Base-by-base conservation (phyloP, 2,329 filamentous ascomycete species). In the Simplicillium aogashimaense region DNA sequence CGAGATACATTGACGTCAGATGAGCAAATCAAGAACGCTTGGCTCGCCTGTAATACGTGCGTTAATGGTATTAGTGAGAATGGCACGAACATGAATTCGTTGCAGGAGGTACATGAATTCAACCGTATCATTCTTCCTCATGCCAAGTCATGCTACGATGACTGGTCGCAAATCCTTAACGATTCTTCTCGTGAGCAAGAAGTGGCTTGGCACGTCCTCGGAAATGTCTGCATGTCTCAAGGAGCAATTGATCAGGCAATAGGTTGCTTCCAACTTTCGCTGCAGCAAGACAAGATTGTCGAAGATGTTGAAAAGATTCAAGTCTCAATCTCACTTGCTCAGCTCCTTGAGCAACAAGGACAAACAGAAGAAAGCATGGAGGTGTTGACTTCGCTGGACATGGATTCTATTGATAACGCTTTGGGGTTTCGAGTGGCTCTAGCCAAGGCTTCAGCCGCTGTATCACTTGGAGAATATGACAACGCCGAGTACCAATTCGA, bases 131-230 rank as follows among this genome's bases (percentile, higher is more conserved):
- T 54, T 43, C 50, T 45, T n/a, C 51, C 51, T 7, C 52, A 54
- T 38, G 52, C 50, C 35, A 51, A 50, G 31, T 40, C 47, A 13
- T 54, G 52, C 36, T 54, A 48, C 33, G 49, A 52, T 17, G 51
- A 54, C 31, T 52, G 51, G 50, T 47, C 49, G 1, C 18, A 40
- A 5, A 38, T 50, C 11, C 28, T 54, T 3, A 38, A 48, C 20
- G 34, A 37, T 10, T 18, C 20, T 9, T 31, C 42, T 12, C n/a
- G n/a, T n/a, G n/a, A n/a, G n/a, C 52, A 53, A 40, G 58, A 60
- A 29, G 48, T 63, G n/a, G 59, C 60, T 15, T 56, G 59, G 47
- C 59, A 64, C 35, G 54, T 65, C 13, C 47, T 61, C 28, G 61
- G 52, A 12, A 45, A 49, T 18, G 50, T 53, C 9, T 54, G 52